These are phyloP conservation scores for Onygenales sp. DNA, from an alignment of 2,329 filamentous ascomycete genomes.

Conservation along the genomic window DNA sequence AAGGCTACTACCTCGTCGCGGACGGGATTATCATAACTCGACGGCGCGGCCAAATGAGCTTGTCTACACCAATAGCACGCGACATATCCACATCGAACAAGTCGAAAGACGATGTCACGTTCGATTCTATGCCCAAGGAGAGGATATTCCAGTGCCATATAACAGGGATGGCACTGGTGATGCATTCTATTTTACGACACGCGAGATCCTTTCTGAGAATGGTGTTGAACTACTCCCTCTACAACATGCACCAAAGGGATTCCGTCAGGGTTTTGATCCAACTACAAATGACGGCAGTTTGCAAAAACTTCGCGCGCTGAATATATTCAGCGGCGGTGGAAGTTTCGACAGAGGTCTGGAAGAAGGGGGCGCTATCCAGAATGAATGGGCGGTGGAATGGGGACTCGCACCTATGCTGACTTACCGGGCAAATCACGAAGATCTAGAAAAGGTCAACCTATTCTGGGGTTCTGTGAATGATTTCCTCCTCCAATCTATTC, in stretches of 20 bases:
- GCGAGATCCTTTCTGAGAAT: constrained; percentile 16
- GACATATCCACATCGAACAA: constrained; percentile 25
- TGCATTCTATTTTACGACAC: constrained; percentile 53
- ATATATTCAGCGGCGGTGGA: constrained; percentile 70
- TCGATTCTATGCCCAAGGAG: constrained; percentile 40
- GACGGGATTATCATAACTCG: constrained; percentile 30
- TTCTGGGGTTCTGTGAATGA: constrained; percentile 67
- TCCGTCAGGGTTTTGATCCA: constrained; percentile 51
- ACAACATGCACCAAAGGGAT: constrained; percentile 12
- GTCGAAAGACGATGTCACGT: constrained; percentile 53
- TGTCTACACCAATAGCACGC: constrained; percentile 36
- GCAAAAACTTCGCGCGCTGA: constrained; percentile 49
- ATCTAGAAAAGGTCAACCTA: constrained; percentile 37
- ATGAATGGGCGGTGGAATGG: constrained; percentile 61
- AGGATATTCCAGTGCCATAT: constrained; percentile 54
- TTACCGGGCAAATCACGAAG: constrained; percentile 56
- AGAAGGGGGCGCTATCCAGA: constrained; percentile 56
- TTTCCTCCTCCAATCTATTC: constrained; percentile 48
- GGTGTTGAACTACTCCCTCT: constrained; percentile 7
- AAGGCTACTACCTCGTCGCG: constrained; percentile 45
- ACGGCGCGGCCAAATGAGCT: constrained; percentile 44
- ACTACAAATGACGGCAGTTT: constrained; percentile 8
- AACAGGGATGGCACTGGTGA: constrained; percentile 55
- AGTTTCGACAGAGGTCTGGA: constrained; percentile 69
- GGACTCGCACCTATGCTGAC: constrained; percentile 57